Percentiles rank a stretch among this genome's conserved stretches.
These are phyloP conservation scores for Astrothelium macrocarpum DNA, from an alignment of 495 filamentous ascomycete genomes.

Conservation along the genomic window DNA sequence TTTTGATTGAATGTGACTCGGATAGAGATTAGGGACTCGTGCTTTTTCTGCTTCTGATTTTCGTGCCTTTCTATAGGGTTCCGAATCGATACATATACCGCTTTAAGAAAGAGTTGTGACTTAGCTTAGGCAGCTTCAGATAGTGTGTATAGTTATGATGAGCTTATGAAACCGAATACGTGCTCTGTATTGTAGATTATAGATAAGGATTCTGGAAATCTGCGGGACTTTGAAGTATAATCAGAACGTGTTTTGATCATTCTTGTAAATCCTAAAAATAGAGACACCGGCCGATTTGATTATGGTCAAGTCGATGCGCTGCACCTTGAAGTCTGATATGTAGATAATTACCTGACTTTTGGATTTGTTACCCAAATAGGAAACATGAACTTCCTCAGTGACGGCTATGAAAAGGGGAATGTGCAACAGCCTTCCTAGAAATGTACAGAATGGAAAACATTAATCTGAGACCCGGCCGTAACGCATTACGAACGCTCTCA, in stretches of 20 bases:
- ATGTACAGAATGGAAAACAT: not conserved
- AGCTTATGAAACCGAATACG: too few relatives aligned
- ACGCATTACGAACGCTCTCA: not conserved
- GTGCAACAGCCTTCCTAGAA: not conserved
- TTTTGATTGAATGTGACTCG: not conserved
- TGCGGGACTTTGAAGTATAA: not conserved
- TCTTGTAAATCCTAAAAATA: not conserved
- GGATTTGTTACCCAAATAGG: too few relatives aligned
- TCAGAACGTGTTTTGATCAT: too few relatives aligned
- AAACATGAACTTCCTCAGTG: too few relatives aligned
- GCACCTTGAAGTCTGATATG: too few relatives aligned
- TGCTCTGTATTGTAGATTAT: too few relatives aligned
- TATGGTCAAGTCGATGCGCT: too few relatives aligned
- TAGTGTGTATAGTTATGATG: slow-evolving; percentile 4
- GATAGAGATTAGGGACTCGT: not conserved
- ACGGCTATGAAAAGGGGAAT: too few relatives aligned
- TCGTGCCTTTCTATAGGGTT: not conserved
- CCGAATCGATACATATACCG: not conserved
- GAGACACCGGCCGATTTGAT: too few relatives aligned
- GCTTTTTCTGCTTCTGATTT: not conserved
- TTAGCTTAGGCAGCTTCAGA: not conserved
- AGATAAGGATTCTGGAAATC: not conserved
- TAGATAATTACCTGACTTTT: too few relatives aligned
- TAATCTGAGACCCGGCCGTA: not conserved
- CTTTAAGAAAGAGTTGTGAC: not conserved